Base-by-base conservation (phyloP, 768 basidiomycete genomes). In the Cubamyces lactineus region DNA sequence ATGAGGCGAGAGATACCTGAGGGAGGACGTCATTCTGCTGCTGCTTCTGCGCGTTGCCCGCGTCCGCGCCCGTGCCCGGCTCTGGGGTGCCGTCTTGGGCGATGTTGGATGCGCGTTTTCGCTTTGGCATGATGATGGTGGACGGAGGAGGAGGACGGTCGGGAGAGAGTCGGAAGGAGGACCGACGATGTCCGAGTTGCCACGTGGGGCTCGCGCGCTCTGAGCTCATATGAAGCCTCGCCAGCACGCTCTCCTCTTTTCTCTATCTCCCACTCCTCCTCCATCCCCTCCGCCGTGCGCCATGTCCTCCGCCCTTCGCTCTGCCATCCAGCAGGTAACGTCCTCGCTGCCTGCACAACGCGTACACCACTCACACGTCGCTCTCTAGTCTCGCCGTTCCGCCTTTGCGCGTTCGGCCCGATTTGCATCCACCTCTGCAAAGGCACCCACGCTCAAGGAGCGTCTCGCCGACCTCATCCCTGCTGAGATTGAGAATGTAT, bases 381-480 rank as follows among this genome's bases (percentile, higher is more conserved):
- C 58, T 57, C 62, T 61, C 24, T 67, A 86, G 85, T 82, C 84
- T 34, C 86, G 83, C 61, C 82, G 67, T 79, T 59, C 75, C 79
- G 34, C 70, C 63, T 67, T 75, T 79, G 69, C 83, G 80, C 76
- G 79, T 40, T 79, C 82, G 38, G 80, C 80, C 66, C 82, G 87
- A 56, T 84, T 87, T 69, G 85, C 84, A 50, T 88, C 89, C n/a
- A 81, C 87, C 16, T 76, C 81, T 46, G 72, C 84, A 30, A 90
- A 88, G 76, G 84, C 84, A 46, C 81, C 84, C 62, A 86, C 92
- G 26, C 84, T 98, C 73, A 96, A 96, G 80, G 94, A 98, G 78
- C 85, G 94, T 54, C 83, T 98, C 63, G 86, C 92, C 38, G 92
- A 97, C 78, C 86, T 98, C 76, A 98, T 98, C 70, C 96, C 96